These are phyloP conservation scores for Seiridium cupressi DNA, from an alignment of 2,329 filamentous ascomycete genomes.

Conservation along the genomic window DNA sequence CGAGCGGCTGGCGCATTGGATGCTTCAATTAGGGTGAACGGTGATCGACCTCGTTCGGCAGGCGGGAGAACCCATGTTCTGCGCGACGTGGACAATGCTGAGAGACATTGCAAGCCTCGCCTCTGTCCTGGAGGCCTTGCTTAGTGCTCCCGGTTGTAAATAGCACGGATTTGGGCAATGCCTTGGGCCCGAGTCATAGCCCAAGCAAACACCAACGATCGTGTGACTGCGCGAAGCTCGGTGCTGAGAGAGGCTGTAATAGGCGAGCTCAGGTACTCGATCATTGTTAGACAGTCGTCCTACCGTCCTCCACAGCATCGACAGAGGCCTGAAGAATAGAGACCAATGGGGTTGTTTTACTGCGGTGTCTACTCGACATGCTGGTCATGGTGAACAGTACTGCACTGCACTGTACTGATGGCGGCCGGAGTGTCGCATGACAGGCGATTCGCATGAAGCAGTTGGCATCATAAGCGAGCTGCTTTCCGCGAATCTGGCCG, in stretches of 20 bases:
- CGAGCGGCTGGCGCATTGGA: too few species aligned
- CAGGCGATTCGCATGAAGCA: background rate
- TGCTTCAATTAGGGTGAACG: too few species aligned
- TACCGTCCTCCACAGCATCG: background rate
- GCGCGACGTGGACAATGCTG: background rate
- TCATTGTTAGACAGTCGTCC: background rate
- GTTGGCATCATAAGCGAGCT: background rate
- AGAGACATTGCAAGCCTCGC: conserved; percentile 5
- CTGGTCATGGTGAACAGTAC: too few species aligned
- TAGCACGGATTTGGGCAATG: background rate
- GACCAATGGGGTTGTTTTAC: too few species aligned
- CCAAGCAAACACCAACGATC: conserved; percentile 5
- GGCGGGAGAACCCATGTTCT: background rate
- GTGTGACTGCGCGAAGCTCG: background rate
- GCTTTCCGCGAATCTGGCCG: background rate
- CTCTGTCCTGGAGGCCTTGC: background rate
- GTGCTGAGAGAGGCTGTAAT: background rate
- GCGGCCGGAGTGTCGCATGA: background rate
- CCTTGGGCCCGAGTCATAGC: conserved; percentile 1
- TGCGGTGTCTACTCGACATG: too few species aligned
- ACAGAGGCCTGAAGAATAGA: background rate
- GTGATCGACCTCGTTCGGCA: too few species aligned
- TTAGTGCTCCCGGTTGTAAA: background rate
- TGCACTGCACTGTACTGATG: too few species aligned
- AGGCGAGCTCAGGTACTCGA: conserved; percentile 1